Base-by-base conservation (phyloP, 2,329 filamentous ascomycete species). In the Pleurostoma richardsiae region DNA sequence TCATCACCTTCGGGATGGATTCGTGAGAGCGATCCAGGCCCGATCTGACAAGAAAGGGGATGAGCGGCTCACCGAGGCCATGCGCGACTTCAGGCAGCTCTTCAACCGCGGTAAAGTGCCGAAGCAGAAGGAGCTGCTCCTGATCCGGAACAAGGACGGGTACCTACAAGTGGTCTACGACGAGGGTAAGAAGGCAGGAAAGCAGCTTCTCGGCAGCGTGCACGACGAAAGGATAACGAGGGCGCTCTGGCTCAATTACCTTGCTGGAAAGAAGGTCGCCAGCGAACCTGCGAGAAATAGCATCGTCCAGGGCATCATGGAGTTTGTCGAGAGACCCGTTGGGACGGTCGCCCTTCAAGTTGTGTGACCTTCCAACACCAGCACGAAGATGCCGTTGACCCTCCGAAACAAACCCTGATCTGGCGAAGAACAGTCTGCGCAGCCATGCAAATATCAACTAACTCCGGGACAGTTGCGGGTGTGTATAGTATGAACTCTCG, bases 1-100 rank as follows among this genome's bases (percentile, higher is more conserved):
- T 67, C 82, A 85, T 54, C 94, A 99, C 65, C 68, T 99, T 52
- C 82, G 92, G 39, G 94, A 99, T 61, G 94, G 88, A 1, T 95
- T 91, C 72, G 88, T 96, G 49, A 81, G 90, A 5, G 87, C 88
- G 27, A 86, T 99, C 53, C 87, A 88, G 45, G 85, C 80, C 6
- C 82, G 86, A 52, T 73, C 75, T 27, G 73, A 77, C 38, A 71
- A 77, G 39, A 68, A 81, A 62, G 74, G 79, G 28, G 87, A 92
- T 54, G 89, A 94, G 52, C 73, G 71, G 0, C 97, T 97, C 59
- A 88, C 88, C 10, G 64, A 73, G 10, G 80, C 87, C 1, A 79
- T 97, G 69, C 79, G 79, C 53, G 77, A 86, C 4, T 95, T 97
- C 70, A 90, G 91, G 68, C 71, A 68, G 6, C 63, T 95, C n/a